Percentiles rank a stretch among this genome's conserved stretches.
phyloP scores from a whole-genome alignment of 2,329 filamentous ascomycete genomes.

The Sporothrix variecibatus region DNA sequence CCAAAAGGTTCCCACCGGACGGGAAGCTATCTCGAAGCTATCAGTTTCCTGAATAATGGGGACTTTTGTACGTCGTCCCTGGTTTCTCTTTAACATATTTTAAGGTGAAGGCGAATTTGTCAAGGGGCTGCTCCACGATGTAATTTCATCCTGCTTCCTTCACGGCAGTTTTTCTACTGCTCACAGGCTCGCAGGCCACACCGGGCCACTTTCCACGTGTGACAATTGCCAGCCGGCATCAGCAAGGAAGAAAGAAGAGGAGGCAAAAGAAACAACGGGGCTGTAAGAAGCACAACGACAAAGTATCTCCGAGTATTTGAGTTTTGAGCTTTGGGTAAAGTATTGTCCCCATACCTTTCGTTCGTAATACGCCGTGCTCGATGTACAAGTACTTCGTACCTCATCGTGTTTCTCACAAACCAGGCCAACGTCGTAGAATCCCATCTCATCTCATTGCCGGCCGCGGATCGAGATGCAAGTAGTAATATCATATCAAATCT shows the following conservation, averaged over 20 bases:
- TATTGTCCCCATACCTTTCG: not conserved
- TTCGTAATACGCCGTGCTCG: not conserved
- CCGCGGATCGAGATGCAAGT: not conserved
- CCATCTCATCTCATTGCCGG: not conserved
- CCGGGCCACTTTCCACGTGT: not conserved
- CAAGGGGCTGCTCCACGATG: not conserved
- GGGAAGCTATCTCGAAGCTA: conserved; percentile 12
- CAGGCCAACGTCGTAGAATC: not conserved
- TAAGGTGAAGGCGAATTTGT: not conserved
- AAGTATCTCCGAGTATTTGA: not conserved
- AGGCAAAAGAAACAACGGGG: not conserved
- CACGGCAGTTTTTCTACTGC: conserved; percentile 9
- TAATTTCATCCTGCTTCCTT: not conserved
- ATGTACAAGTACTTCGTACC: not conserved
- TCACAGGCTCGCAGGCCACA: not conserved
- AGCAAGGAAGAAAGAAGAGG: not conserved
- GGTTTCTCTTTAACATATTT: not conserved
- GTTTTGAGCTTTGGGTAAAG: not conserved
- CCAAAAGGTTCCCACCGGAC: not conserved
- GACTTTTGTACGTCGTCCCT: not conserved
- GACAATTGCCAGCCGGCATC: not conserved
- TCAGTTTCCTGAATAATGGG: not conserved
- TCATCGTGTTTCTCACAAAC: not conserved
- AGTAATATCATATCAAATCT: not conserved
- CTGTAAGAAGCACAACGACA: not conserved